These are phyloP conservation scores for Schwanniomyces yamadae DNA, from an alignment of 805 yeast genomes.

Conservation along the genomic window DNA sequence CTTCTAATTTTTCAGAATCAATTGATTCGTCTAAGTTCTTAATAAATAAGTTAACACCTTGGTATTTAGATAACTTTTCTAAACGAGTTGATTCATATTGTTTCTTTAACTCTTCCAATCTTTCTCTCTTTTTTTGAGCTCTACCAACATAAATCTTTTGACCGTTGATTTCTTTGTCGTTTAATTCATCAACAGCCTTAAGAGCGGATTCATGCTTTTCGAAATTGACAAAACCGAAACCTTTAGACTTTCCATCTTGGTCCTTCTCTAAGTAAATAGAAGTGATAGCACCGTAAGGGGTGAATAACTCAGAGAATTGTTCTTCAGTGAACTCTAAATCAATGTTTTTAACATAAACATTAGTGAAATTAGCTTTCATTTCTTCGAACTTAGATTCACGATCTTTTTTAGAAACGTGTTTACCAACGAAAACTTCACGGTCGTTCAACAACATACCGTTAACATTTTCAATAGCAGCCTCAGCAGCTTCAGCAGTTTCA, in stretches of 20 bases:
- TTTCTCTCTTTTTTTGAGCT: slow-evolving; percentile 98
- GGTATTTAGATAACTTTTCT: slow-evolving; percentile 91
- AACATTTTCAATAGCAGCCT: slow-evolving; percentile 92
- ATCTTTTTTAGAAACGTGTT: slow-evolving; percentile 88
- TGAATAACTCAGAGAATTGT: slow-evolving; percentile 71
- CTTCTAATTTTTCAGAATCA: slow-evolving; percentile 87
- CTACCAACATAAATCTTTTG: slow-evolving; percentile 92
- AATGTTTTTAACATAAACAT: slow-evolving; percentile 91
- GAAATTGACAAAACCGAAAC: slow-evolving; percentile 94
- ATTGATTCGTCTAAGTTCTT: slow-evolving; percentile 94
- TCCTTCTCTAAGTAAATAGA: slow-evolving; percentile 80
- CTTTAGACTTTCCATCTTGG: slow-evolving; percentile 84
- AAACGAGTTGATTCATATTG: slow-evolving; percentile 89
- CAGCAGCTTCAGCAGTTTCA: slow-evolving; percentile 89
- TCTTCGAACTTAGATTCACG: slow-evolving; percentile 92
- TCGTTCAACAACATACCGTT: slow-evolving; percentile 98
- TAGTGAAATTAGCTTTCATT: slow-evolving; percentile 90
- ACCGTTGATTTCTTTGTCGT: slow-evolving; percentile 82
- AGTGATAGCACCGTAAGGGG: slow-evolving; percentile 74
- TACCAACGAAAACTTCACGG: slow-evolving; percentile 93
- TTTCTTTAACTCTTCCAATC: slow-evolving; percentile 91
- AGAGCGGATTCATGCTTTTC: slow-evolving; percentile 85
- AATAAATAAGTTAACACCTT: slow-evolving; percentile 95
- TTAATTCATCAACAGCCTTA: slow-evolving; percentile 87
- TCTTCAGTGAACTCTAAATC: slow-evolving; percentile 66